Conservation (phyloP, 148 eudicot genomes). For the Rhododendron griersonianum region DNA sequence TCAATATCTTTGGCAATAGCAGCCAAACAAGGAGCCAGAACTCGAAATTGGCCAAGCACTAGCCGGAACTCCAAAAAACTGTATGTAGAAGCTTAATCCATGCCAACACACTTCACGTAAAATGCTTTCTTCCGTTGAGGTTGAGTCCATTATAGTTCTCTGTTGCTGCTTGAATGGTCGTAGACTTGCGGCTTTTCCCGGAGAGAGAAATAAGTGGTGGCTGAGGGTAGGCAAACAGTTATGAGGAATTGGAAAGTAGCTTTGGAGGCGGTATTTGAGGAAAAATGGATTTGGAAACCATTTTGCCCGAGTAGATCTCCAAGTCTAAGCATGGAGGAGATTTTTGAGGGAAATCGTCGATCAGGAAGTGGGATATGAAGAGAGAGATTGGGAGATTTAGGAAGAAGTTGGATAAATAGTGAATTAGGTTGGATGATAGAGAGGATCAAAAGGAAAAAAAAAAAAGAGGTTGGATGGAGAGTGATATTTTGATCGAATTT, state of each 20-base stretch:
- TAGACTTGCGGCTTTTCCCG: neutral
- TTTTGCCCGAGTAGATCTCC: neutral
- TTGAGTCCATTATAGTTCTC: neutral
- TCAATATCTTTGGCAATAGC: neutral
- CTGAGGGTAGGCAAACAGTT: neutral
- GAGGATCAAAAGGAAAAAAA: too few species aligned
- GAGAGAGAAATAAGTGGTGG: conserved; percentile 8
- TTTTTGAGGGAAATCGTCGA: neutral
- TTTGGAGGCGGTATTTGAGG: neutral
- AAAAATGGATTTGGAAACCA: neutral
- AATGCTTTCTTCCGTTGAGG: neutral
- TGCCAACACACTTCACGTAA: neutral
- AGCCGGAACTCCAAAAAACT: neutral
- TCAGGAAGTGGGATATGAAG: conserved; percentile 8
- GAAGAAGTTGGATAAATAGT: neutral
- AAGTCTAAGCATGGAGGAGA: neutral
- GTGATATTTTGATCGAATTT: neutral
- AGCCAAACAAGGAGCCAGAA: neutral
- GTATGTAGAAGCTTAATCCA: conserved; percentile 1
- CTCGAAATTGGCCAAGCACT: neutral
- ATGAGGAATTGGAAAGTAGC: neutral
- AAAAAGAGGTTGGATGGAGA: neutral
- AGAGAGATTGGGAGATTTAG: neutral
- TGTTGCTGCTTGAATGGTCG: conserved; percentile 8
- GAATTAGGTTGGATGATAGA: neutral